Conservation (phyloP, 805 yeast species). For the Pichia ethanolica region DNA sequence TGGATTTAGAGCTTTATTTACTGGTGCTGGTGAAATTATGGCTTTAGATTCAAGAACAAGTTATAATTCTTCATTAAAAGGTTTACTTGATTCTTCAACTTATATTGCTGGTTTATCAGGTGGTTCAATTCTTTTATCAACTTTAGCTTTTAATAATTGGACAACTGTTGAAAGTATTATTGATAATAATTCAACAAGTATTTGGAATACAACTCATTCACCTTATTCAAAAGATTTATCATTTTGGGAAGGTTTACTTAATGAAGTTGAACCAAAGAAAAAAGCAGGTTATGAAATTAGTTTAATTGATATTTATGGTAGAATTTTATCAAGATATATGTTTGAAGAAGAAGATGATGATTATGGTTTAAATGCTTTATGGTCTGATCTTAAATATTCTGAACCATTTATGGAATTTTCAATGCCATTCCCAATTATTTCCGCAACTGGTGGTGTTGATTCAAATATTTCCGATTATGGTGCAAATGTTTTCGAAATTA, state of each 20-base stretch:
- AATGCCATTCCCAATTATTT: slow-evolving; percentile 66
- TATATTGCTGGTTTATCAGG: slow-evolving; percentile 74
- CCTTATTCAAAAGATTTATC: slow-evolving; percentile 47
- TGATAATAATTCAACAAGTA: slow-evolving; percentile 23
- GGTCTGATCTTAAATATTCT: slow-evolving; percentile 47
- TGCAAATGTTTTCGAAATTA: slow-evolving; percentile 52
- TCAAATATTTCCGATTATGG: slow-evolving; percentile 42
- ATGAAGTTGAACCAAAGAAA: slow-evolving; percentile 41
- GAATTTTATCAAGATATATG: slow-evolving; percentile 58
- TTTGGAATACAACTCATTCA: slow-evolving; percentile 62
- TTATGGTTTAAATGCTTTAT: slow-evolving; percentile 46
- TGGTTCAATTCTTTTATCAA: slow-evolving; percentile 67
- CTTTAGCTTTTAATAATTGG: slow-evolving; percentile 64
- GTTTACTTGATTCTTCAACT: slow-evolving; percentile 62
- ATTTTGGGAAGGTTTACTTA: slow-evolving; percentile 39
- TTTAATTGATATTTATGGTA: slow-evolving; percentile 66
- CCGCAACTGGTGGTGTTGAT: slow-evolving; percentile 51
- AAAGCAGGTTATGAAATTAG: slow-evolving; percentile 56
- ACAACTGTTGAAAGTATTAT: slow-evolving; percentile 53
- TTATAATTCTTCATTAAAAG: slow-evolving; percentile 31
- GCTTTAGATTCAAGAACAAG: slow-evolving; percentile 72
- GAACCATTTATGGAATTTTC: slow-evolving; percentile 49
- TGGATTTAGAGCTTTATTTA: slow-evolving; percentile 77
- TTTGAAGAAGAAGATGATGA: slow-evolving; percentile 51
- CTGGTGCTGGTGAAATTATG: slow-evolving; percentile 75